phyloP scores from a whole-genome alignment of 1,284 basidiomycete species.

The Cutaneotrichosporon mucoides region DNA sequence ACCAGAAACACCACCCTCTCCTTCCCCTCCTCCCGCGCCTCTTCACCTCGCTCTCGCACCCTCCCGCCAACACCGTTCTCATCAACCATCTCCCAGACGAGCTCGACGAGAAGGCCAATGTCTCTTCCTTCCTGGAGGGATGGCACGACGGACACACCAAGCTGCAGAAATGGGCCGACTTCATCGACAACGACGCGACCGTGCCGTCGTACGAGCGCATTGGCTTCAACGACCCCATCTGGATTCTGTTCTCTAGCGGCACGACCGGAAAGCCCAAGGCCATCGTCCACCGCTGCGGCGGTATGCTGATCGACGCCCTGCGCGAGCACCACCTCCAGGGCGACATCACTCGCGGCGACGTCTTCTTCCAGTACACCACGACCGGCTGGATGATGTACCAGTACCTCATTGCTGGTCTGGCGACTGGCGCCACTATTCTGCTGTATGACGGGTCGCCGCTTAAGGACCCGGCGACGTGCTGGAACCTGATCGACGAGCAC shows the following conservation, averaged over 20 bases:
- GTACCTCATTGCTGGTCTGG: slow-evolving; percentile 67
- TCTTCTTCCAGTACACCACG: slow-evolving; percentile 84
- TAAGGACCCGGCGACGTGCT: slow-evolving; percentile 64
- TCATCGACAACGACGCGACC: slow-evolving; percentile 51
- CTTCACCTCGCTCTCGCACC: slow-evolving; percentile 50
- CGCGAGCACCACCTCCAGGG: slow-evolving; percentile 77
- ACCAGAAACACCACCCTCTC: slow-evolving; percentile 65
- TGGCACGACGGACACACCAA: slow-evolving; percentile 13
- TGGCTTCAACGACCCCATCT: slow-evolving; percentile 74
- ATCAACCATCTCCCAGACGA: slow-evolving; percentile 49
- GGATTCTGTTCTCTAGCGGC: slow-evolving; percentile 84
- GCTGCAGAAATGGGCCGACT: slow-evolving; percentile 61
- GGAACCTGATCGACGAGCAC: slow-evolving; percentile 66
- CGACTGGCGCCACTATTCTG: slow-evolving; percentile 69
- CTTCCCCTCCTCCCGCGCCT: slow-evolving; percentile 62
- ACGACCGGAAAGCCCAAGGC: slow-evolving; percentile 64
- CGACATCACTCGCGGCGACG: slow-evolving; percentile 64
- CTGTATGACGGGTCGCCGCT: slow-evolving; percentile 82
- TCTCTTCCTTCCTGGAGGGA: slow-evolving; percentile 4
- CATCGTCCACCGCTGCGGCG: slow-evolving; percentile 68
- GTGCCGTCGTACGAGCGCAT: slow-evolving; percentile 51
- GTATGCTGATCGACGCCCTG: slow-evolving; percentile 79
- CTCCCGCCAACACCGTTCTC: slow-evolving; percentile 58
- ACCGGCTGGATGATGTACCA: slow-evolving; percentile 88
- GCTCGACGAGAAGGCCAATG: slow-evolving; percentile 41